Conservation (phyloP, 306 rosid genomes). For the Vigna mungo region DNA sequence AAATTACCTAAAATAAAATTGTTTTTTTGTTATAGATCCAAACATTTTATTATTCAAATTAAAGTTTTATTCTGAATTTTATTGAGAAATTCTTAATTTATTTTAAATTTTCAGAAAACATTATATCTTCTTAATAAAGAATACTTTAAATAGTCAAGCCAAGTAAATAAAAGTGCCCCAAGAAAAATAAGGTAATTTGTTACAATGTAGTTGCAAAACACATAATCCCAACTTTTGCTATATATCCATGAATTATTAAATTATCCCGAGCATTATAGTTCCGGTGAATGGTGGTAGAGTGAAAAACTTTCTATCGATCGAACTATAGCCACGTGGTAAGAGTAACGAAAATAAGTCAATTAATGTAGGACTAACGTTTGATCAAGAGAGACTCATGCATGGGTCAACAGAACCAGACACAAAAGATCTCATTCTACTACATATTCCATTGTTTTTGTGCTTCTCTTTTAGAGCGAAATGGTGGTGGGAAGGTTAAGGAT, state of each 20-base stretch:
- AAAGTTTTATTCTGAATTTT: no score
- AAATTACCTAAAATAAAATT: no score
- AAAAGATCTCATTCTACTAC: constrained; percentile 11
- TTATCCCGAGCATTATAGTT: no score
- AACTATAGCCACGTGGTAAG: background rate
- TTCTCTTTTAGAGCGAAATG: background rate
- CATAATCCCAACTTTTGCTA: background rate
- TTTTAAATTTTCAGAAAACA: no score
- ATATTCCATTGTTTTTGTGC: background rate
- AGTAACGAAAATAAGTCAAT: background rate
- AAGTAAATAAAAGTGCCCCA: background rate
- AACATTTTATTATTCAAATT: no score
- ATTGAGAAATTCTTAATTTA: no score
- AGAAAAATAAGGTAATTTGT: background rate
- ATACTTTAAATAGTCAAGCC: background rate
- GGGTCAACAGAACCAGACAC: background rate
- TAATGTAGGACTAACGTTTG: background rate
- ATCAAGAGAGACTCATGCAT: background rate
- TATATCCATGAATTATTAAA: no score
- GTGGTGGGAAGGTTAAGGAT: background rate
- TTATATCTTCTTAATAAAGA: no score
- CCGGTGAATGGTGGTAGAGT: no score
- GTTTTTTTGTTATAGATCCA: no score
- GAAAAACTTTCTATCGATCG: no score
- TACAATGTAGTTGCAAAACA: background rate